phyloP scores from a whole-genome alignment of 2,329 filamentous ascomycete species.

The Karstenula rhodostoma region DNA sequence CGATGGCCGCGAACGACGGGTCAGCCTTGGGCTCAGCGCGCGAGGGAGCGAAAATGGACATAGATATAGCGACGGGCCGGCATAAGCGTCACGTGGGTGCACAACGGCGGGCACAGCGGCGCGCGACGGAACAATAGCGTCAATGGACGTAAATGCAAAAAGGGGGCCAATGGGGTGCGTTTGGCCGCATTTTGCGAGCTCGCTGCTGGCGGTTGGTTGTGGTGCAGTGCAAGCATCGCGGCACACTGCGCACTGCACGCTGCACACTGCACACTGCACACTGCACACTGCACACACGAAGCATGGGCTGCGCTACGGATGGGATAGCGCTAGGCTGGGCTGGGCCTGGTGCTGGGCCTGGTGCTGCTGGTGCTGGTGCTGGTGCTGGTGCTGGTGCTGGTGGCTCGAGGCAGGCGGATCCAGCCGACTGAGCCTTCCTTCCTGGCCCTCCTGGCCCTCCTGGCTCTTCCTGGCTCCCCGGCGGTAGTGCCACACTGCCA shows the following conservation, averaged over 20 bases:
- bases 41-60: slow-evolving; percentile 12
- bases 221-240: too few species aligned
- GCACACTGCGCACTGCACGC: too few species aligned
- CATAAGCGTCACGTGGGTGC: slow-evolving; percentile 30
- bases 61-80: neutral
- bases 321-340: too few species aligned
- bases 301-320: neutral
- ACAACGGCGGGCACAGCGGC: slow-evolving; percentile 4
- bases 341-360: too few species aligned
- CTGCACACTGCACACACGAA: too few species aligned
- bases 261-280: too few species aligned
- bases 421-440: slow-evolving; percentile 24
- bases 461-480: too few species aligned
- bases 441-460: slow-evolving; percentile 5
- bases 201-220: neutral
- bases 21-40: slow-evolving; percentile 11
- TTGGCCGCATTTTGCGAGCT: slow-evolving; percentile 5
- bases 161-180: slow-evolving; percentile 36
- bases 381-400: slow-evolving; percentile 8
- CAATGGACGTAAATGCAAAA: slow-evolving; percentile 41
- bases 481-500: neutral
- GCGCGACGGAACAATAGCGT: slow-evolving; percentile 17
- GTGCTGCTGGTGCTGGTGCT: too few species aligned
- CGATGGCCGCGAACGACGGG: slow-evolving; percentile 5
- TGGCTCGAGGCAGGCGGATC: slow-evolving; percentile 16